Percentiles rank a stretch among this genome's conserved stretches.
Evolutionary conservation across 805 yeast genomes (phyloP).

Genomic region (Saturnispora ahearnii): DNA sequence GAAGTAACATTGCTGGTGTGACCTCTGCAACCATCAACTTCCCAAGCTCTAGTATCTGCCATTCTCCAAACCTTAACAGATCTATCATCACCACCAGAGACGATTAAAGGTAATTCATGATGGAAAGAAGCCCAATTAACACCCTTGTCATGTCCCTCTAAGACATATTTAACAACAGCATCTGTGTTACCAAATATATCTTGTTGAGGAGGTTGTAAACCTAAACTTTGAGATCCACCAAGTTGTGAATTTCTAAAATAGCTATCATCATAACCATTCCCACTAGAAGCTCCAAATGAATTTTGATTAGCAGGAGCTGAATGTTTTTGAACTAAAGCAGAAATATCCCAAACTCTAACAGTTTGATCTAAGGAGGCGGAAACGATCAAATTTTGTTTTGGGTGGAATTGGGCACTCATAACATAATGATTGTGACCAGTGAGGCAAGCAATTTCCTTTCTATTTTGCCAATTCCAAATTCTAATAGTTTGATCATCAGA

Average conservation of each 20-base stretch:
- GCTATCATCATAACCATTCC: slow-evolving; percentile 33
- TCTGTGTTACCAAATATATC: slow-evolving; percentile 92
- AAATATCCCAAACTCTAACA: slow-evolving; percentile 98
- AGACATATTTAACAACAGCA: slow-evolving; percentile 88
- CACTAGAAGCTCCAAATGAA: slow-evolving; percentile 8
- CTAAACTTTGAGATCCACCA: slow-evolving; percentile 1
- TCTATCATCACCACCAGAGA: slow-evolving; percentile 94
- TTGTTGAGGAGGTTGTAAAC: slow-evolving; percentile 61
- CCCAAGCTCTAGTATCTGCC: slow-evolving; percentile 98
- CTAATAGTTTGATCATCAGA: slow-evolving; percentile 98
- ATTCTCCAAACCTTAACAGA: slow-evolving; percentile 94
- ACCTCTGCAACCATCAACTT: slow-evolving; percentile 96
- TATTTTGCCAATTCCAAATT: slow-evolving; percentile 99
- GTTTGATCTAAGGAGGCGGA: slow-evolving; percentile 96
- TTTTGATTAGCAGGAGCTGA: slow-evolving; percentile 34
- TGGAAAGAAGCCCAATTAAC: slow-evolving; percentile 99
- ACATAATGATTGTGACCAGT: slow-evolving; percentile 99
- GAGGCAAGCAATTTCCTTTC: slow-evolving; percentile 92
- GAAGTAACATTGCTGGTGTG: slow-evolving; percentile 90
- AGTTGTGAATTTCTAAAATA: slow-evolving; percentile 30
- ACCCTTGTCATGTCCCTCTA: slow-evolving; percentile 98
- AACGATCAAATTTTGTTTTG: slow-evolving; percentile 86
- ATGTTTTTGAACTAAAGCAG: slow-evolving; percentile 89
- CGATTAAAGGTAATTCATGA: slow-evolving; percentile 89
- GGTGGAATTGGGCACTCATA: slow-evolving; percentile 97